phyloP scores from a whole-genome alignment of 208 protist genomes.

The Balamuthia mandrillaris region DNA sequence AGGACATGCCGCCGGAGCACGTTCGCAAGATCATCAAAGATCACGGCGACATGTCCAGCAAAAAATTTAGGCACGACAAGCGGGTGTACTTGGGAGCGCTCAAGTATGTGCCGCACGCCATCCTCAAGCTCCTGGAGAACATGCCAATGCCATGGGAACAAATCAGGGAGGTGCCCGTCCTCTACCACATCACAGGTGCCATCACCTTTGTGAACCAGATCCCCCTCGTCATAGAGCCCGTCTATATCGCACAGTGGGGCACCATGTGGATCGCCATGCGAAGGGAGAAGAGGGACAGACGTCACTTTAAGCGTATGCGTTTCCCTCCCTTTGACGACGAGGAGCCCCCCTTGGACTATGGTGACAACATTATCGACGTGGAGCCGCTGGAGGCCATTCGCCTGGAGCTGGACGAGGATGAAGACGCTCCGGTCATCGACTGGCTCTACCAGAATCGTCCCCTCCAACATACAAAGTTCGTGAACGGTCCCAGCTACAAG shows the following conservation, averaged over 20 bases:
- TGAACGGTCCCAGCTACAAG: slow-evolving; percentile 92
- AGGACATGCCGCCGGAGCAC: slow-evolving; percentile 95
- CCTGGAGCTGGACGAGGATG: slow-evolving; percentile 96
- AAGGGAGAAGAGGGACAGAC: slow-evolving; percentile 95
- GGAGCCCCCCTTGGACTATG: slow-evolving; percentile 99
- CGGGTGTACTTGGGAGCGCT: slow-evolving; percentile 98
- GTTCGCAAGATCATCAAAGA: slow-evolving; percentile 99
- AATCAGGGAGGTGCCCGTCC: slow-evolving; percentile 77
- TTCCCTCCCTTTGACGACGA: slow-evolving; percentile 98
- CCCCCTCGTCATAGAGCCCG: slow-evolving; percentile 96
- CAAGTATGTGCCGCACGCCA: slow-evolving; percentile 97
- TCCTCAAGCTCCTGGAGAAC: slow-evolving; percentile 99
- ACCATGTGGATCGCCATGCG: slow-evolving; percentile 99
- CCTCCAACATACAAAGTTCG: slow-evolving; percentile 73
- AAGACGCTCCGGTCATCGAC: slow-evolving; percentile 93
- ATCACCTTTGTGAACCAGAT: slow-evolving; percentile 99
- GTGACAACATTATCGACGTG: slow-evolving; percentile 96
- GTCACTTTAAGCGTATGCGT: slow-evolving; percentile 95
- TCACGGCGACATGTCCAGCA: slow-evolving; percentile 97
- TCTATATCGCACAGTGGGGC: slow-evolving; percentile 99
- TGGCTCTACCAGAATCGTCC: slow-evolving; percentile 99
- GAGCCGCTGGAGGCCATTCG: slow-evolving; percentile 90
- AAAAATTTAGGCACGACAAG: slow-evolving; percentile 98
- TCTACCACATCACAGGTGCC: slow-evolving; percentile 98
- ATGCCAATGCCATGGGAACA: slow-evolving; percentile 98